Base-by-base conservation (phyloP, 495 filamentous ascomycete species). In the Penicillium lagena region DNA sequence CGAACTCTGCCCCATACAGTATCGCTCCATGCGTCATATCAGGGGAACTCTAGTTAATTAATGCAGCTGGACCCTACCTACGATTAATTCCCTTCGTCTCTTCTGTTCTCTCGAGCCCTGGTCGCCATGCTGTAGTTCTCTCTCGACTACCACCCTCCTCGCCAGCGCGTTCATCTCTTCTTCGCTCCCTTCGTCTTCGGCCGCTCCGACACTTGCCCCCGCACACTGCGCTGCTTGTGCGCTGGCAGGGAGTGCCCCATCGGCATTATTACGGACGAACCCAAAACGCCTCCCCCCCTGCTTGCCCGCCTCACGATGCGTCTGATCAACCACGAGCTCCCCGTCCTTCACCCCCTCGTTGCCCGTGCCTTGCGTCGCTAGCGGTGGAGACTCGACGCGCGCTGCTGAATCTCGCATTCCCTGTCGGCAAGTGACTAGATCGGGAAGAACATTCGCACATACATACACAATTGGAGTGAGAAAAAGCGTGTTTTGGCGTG, bases 291-390 rank as follows among this genome's bases (percentile, higher is more conserved):
- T 29, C 34, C 37, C 13, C 30, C 39, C 32, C 14, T 13, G 27
- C 29, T 37, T 32, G 7, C 29, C 37, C 30, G 29, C 37, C 47
- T 51, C 67, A 71, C 60, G 39, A 71, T 71, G 68, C 59, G 56
- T 60, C 55, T 37, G 55, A 41, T 47, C 46, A 51, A 39, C 42
- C 55, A 50, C 60, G 45, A 60, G 45, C 46, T 56, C 41, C 37
- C 40, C 49, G 39, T 39, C 43, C 42, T 49, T 22, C 15, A 17
- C 22, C 30, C 40, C 31, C 36, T 46, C 39, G 42, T 43, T 37
- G 30, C 43, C 38, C 46, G 54, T 53, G 45, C 61, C 63, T 65
- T 64, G 60, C 58, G 51, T 64, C 56, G 47, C 43, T 66, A 66
- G 56, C 43, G 14, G 43, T 22, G 22, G 22, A 22, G 22, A 22